A percentile compares a stretch with the other conserved stretches of the same genome.
Conservation (phyloP, 2,329 filamentous ascomycete genomes). For the Neonectria sp. region DNA sequence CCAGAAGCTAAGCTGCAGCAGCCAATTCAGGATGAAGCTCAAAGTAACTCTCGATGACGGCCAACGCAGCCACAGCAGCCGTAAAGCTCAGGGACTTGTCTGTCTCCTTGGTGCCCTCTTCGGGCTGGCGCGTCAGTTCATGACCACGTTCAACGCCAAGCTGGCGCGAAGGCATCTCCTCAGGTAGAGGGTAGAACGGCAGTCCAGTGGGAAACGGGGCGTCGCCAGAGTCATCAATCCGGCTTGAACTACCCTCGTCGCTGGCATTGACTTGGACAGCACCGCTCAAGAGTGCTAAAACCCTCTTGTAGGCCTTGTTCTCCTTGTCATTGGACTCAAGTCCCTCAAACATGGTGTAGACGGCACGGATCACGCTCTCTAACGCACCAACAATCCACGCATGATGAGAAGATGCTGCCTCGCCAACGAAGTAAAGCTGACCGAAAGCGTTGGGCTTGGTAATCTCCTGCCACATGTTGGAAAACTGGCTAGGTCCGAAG, state of each 20-base stretch:
- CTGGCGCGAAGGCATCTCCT: conserved; percentile 23
- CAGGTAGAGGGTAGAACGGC: conserved; percentile 25
- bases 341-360: conserved; percentile 27
- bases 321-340: neutral
- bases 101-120: neutral
- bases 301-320: neutral
- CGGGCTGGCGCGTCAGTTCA: neutral
- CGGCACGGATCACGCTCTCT: conserved; percentile 39
- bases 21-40: conserved; percentile 10
- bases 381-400: conserved; percentile 43
- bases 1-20: neutral
- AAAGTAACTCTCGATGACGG: conserved; percentile 21
- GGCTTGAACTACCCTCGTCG: neutral
- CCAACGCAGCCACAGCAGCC: conserved; percentile 6
- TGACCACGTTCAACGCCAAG: neutral
- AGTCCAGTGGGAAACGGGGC: conserved; percentile 3
- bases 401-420: conserved; percentile 40
- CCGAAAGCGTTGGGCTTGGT: conserved; percentile 43
- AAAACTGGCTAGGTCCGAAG: conserved; percentile 39
- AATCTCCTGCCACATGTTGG: conserved; percentile 43
- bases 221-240: neutral
- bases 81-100: neutral
- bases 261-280: neutral
- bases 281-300: neutral
- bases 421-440: conserved; percentile 38